phyloP scores from a whole-genome alignment of 345 rosid genomes.

The Salix exigua region DNA sequence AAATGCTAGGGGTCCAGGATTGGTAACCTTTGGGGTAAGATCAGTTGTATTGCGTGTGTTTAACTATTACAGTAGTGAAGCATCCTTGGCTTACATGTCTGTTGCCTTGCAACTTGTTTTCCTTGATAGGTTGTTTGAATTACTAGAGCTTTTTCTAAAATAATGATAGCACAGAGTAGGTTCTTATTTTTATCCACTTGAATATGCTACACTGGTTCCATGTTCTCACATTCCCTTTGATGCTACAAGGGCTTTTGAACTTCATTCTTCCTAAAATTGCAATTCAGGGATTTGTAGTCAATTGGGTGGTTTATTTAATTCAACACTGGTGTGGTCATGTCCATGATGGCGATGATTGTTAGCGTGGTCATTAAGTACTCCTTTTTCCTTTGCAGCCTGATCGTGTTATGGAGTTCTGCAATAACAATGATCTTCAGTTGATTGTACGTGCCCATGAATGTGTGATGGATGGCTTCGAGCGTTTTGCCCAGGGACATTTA shows the following conservation, averaged over 20 bases:
- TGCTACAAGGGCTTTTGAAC: not conserved
- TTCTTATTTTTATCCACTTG: not conserved
- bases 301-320: slow-evolving; percentile 1
- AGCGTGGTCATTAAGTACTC: slow-evolving; percentile 1
- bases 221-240: not conserved
- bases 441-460: slow-evolving; percentile 98
- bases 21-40: slow-evolving; percentile 97
- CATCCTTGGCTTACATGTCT: not conserved
- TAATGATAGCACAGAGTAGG: not conserved
- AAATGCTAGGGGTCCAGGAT: slow-evolving; percentile 98
- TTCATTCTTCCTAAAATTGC: not conserved
- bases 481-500: slow-evolving; percentile 94
- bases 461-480: slow-evolving; percentile 99
- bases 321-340: not conserved
- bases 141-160: not conserved
- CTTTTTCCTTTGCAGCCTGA: slow-evolving; percentile 67
- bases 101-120: not conserved
- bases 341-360: not conserved
- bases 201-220: not conserved
- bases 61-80: not conserved
- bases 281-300: not conserved
- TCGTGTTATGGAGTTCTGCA: slow-evolving; percentile 98
- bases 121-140: not conserved
- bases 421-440: slow-evolving; percentile 93
- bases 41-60: slow-evolving; percentile 2